Evolutionary conservation across 2,329 filamentous ascomycete genomes (phyloP).

Genomic region (Dothiorella sarmentorum): DNA sequence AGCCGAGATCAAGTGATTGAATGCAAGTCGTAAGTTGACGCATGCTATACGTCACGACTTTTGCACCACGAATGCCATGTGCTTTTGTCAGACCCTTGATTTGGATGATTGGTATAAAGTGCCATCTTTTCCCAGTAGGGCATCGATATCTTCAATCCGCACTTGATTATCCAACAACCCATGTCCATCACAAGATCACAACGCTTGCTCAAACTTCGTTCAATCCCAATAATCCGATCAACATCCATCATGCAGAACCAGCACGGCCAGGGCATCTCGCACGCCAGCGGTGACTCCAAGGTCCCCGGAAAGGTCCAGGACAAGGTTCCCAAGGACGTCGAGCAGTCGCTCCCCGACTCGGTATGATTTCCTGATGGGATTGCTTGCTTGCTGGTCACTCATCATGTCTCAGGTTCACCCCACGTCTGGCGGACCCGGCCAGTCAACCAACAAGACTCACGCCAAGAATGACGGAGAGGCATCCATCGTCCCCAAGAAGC

Average conservation of each 20-base stretch:
- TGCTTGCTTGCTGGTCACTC: background rate
- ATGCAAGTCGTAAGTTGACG: no score
- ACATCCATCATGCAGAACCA: conserved; percentile 26
- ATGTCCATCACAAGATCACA: no score
- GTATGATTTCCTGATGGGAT: conserved; percentile 19
- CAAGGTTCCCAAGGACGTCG: conserved; percentile 36
- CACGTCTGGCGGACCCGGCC: conserved; percentile 35
- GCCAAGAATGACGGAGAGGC: conserved; percentile 33
- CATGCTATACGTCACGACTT: no score
- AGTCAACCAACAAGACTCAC: conserved; percentile 33
- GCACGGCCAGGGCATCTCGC: conserved; percentile 41
- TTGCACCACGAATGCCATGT: no score
- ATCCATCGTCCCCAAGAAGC: conserved; percentile 37
- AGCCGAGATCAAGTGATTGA: no score
- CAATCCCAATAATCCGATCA: background rate
- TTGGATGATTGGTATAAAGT: no score
- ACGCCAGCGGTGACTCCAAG: conserved; percentile 40
- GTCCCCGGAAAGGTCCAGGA: conserved; percentile 41
- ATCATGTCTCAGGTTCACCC: conserved; percentile 31
- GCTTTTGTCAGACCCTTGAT: no score
- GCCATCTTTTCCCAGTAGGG: no score
- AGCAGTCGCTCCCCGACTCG: conserved; percentile 39
- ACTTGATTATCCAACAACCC: no score
- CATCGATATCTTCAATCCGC: no score
- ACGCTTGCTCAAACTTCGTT: background rate